phyloP scores from a whole-genome alignment of 768 basidiomycete species.

The Ramaria rubella region DNA sequence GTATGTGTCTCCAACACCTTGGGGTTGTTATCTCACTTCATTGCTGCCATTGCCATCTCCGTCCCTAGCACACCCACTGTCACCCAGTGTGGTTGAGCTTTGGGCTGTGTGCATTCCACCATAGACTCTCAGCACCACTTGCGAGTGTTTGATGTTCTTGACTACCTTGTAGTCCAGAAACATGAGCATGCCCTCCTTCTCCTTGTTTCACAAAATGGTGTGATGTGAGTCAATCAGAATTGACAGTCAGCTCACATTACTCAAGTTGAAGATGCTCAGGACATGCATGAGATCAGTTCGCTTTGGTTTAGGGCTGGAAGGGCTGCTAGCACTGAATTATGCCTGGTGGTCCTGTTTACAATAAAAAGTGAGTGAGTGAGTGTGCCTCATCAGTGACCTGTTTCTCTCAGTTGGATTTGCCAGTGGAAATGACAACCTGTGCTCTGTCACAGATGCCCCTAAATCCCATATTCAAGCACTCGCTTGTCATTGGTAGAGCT shows the following conservation, averaged over 20 bases:
- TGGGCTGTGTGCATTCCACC: constrained; percentile 57
- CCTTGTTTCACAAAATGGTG: constrained; percentile 57
- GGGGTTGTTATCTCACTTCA: constrained; percentile 49
- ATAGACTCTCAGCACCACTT: constrained; percentile 63
- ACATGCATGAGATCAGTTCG: constrained; percentile 22
- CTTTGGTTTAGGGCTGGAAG: constrained; percentile 21
- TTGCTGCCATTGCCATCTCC: too few species aligned
- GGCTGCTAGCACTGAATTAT: constrained; percentile 19
- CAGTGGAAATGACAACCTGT: constrained; percentile 84
- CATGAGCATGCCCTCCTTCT: constrained; percentile 73
- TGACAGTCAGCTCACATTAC: constrained; percentile 51
- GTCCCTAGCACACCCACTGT: too few species aligned
- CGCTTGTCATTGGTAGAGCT: constrained; percentile 79
- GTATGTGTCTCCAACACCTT: constrained; percentile 91
- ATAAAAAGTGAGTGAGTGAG: constrained; percentile 62
- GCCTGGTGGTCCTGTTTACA: constrained; percentile 7
- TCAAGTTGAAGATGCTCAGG: constrained; percentile 52
- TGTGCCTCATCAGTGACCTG: constrained; percentile 67
- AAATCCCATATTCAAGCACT: constrained; percentile 11
- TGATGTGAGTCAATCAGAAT: constrained; percentile 82
- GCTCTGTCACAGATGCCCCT: constrained; percentile 4
- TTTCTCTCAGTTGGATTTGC: constrained; percentile 80
- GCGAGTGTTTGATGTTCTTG: constrained; percentile 57
- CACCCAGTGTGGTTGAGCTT: constrained; percentile 44
- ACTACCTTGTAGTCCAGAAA: constrained; percentile 91